phyloP scores from a whole-genome alignment of 2,329 filamentous ascomycete genomes.

The Hymenoscyphus fructigenus region DNA sequence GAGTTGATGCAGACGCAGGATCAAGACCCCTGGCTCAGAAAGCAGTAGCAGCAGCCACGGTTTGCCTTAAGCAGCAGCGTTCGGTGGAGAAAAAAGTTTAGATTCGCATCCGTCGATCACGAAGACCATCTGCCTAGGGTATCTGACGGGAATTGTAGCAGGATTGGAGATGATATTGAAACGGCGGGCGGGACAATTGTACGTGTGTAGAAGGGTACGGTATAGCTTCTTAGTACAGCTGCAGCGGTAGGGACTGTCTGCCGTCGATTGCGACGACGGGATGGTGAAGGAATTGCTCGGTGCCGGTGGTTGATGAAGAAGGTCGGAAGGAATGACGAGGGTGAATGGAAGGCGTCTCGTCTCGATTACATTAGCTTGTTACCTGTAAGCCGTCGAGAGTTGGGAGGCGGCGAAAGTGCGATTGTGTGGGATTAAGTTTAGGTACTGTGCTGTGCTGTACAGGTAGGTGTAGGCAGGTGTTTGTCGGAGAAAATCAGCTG shows the following conservation, averaged over 20 bases:
- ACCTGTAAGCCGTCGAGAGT: no score
- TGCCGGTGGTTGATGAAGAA: not conserved
- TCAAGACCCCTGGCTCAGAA: not conserved
- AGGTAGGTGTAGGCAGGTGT: no score
- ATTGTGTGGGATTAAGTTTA: no score
- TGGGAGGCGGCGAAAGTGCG: no score
- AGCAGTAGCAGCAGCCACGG: not conserved
- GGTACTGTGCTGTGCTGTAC: no score
- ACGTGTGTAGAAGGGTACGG: not conserved
- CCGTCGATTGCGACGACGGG: not conserved
- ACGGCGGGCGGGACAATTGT: not conserved
- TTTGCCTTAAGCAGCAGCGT: not conserved
- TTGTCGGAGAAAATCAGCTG: no score
- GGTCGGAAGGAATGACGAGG: no score
- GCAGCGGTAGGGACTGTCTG: constrained; percentile 9
- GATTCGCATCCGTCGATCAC: constrained; percentile 11
- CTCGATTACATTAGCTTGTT: no score
- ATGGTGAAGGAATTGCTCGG: not conserved
- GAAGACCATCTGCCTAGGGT: constrained; percentile 9
- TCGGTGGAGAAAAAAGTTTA: not conserved
- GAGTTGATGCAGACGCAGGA: constrained; percentile 10
- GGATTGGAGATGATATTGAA: constrained; percentile 22
- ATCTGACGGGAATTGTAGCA: constrained; percentile 23
- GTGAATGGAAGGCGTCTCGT: no score
- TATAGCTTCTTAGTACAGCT: no score